Percentiles rank a stretch among this genome's conserved stretches.
Conservation (phyloP, 305 asterid species). For the Salvia sclarea region DNA sequence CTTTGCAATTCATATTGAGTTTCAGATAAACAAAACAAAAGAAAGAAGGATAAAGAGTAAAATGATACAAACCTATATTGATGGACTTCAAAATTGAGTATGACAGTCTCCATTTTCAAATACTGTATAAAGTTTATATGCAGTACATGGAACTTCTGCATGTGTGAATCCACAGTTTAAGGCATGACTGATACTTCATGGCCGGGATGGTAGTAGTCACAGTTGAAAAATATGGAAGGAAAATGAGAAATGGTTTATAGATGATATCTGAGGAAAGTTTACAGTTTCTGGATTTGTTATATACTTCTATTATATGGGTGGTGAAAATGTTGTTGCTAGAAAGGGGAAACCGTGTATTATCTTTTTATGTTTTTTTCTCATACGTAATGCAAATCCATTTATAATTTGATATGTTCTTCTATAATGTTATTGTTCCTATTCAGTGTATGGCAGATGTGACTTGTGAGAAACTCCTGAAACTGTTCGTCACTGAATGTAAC, state of each 20-base stretch:
- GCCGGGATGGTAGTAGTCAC: not conserved
- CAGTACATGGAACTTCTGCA: not conserved
- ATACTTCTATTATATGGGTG: not conserved
- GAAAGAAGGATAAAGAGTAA: no score
- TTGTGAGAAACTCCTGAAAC: not conserved
- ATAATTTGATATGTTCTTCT: not conserved
- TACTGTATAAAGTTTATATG: conserved; percentile 4
- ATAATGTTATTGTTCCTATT: not conserved
- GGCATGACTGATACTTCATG: not conserved
- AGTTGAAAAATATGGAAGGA: not conserved
- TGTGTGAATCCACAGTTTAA: not conserved
- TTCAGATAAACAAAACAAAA: not conserved
- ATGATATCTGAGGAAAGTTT: not conserved
- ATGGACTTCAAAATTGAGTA: not conserved
- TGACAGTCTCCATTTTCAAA: not conserved
- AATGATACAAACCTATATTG: not conserved
- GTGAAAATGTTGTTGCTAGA: no score
- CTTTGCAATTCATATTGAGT: not conserved
- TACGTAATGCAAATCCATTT: not conserved
- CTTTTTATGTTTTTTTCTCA: not conserved
- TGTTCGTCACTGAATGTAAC: not conserved
- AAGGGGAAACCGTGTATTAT: no score
- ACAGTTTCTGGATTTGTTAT: not conserved
- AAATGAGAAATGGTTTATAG: not conserved
- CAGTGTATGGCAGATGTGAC: no score